These are phyloP conservation scores for Colletotrichum sp. DNA, from an alignment of 2,329 filamentous ascomycete genomes.

Conservation along the genomic window DNA sequence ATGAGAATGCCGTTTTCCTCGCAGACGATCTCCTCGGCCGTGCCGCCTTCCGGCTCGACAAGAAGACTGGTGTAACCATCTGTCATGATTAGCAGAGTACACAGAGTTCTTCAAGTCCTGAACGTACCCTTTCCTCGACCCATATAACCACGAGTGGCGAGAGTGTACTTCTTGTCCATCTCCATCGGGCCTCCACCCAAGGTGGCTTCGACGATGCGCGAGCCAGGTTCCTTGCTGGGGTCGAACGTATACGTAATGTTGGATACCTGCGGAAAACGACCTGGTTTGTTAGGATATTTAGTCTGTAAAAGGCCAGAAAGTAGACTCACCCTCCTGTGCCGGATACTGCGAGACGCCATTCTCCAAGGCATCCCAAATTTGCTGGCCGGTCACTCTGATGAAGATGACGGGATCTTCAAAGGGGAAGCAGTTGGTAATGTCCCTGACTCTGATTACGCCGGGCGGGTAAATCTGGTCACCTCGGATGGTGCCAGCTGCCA, in stretches of 20 bases:
- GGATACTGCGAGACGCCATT: constrained; percentile 84
- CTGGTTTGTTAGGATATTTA: constrained; percentile 22
- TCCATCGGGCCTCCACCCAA: constrained; percentile 69
- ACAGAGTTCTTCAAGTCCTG: fast-evolving
- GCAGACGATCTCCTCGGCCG: constrained; percentile 77
- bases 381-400: constrained; percentile 72
- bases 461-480: constrained; percentile 90
- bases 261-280: constrained; percentile 83
- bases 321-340: constrained; percentile 71
- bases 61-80: constrained; percentile 82
- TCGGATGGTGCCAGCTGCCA: constrained; percentile 85
- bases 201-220: constrained; percentile 66
- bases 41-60: constrained; percentile 77
- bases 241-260: constrained; percentile 81
- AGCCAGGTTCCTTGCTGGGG: constrained; percentile 61
- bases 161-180: constrained; percentile 66
- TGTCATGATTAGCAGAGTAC: constrained; percentile 19
- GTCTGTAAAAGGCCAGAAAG: fast-evolving
- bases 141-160: constrained; percentile 90
- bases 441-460: constrained; percentile 77
- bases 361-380: constrained; percentile 80
- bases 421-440: constrained; percentile 88
- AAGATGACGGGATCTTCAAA: constrained; percentile 91
- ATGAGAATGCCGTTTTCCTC: constrained; percentile 90
- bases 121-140: constrained; percentile 72